Conservation (phyloP, 192 early-diverging fungal species). For the Coemansia sp. region DNA sequence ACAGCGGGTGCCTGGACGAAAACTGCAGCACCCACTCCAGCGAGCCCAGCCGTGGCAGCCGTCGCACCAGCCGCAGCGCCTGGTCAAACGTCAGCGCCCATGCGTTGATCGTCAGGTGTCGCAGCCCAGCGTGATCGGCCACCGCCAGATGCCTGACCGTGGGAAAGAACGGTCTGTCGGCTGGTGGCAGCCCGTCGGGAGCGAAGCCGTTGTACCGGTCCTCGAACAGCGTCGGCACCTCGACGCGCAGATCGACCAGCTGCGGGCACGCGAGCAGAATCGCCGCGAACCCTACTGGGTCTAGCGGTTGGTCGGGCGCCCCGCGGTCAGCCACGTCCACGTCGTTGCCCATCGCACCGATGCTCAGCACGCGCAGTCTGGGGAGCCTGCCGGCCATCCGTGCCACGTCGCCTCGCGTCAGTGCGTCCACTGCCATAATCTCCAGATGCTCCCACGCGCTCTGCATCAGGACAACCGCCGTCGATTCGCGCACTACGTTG, state of each 20-base stretch:
- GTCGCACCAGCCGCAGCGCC: slow-evolving; percentile 6
- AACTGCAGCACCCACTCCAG: slow-evolving; percentile 34
- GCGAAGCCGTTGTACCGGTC: slow-evolving; percentile 26
- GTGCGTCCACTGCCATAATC: slow-evolving; percentile 20
- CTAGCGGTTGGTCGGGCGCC: neutral
- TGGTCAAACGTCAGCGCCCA: slow-evolving; percentile 48
- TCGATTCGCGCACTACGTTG: slow-evolving; percentile 8
- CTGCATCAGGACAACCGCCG: slow-evolving; percentile 4
- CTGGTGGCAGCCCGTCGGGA: neutral
- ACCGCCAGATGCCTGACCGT: neutral
- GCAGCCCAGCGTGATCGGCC: neutral
- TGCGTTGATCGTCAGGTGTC: slow-evolving; percentile 21
- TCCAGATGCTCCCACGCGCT: slow-evolving; percentile 9
- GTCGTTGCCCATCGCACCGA: slow-evolving; percentile 28
- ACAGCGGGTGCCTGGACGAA: slow-evolving; percentile 9
- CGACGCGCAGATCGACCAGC: slow-evolving; percentile 24
- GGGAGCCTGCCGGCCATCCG: slow-evolving; percentile 9
- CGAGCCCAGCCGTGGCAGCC: slow-evolving; percentile 11
- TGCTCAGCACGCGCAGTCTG: slow-evolving; percentile 17
- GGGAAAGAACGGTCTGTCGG: slow-evolving; percentile 17
- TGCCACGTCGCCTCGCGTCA: slow-evolving; percentile 16
- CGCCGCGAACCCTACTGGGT: neutral
- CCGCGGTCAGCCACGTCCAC: slow-evolving; percentile 4
- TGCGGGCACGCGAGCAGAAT: slow-evolving; percentile 12
- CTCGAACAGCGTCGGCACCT: slow-evolving; percentile 28